Percentiles rank a stretch among this genome's conserved stretches.
These are phyloP conservation scores for Boletus vinaceobasis DNA, from an alignment of 768 basidiomycete species.

Conservation along the genomic window DNA sequence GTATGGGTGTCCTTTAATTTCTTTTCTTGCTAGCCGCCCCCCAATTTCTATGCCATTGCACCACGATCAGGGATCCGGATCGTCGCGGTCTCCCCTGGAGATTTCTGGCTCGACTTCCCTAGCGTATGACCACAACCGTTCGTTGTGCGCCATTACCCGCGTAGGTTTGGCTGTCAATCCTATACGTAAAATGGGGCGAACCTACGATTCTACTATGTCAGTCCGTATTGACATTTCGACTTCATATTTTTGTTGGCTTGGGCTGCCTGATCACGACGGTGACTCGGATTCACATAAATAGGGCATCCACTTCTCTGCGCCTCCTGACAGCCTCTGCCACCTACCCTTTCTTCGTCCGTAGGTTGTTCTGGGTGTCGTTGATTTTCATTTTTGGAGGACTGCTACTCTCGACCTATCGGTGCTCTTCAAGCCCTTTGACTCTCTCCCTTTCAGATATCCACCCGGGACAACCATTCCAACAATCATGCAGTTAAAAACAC, in stretches of 20 bases:
- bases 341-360: not conserved
- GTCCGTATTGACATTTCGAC: not conserved
- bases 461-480: not conserved
- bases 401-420: not conserved
- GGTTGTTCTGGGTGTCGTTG: not conserved
- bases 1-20: too few relatives aligned
- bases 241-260: not conserved
- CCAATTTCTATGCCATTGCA: too few relatives aligned
- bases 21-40: too few relatives aligned
- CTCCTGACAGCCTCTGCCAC: too few relatives aligned
- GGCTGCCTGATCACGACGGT: not conserved
- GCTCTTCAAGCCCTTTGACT: not conserved
- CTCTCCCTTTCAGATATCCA: not conserved
- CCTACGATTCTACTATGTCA: not conserved
- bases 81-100: not conserved
- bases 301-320: not conserved
- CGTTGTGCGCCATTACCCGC: too few relatives aligned
- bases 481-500: conserved; percentile 6
- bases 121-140: not conserved
- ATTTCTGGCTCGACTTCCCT: not conserved
- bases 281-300: not conserved
- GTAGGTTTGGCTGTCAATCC: not conserved
- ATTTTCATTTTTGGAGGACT: not conserved
- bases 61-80: not conserved
- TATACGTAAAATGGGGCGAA: not conserved